Base-by-base conservation (phyloP, 129 eudicot species). In the Cynara cardunculus region DNA sequence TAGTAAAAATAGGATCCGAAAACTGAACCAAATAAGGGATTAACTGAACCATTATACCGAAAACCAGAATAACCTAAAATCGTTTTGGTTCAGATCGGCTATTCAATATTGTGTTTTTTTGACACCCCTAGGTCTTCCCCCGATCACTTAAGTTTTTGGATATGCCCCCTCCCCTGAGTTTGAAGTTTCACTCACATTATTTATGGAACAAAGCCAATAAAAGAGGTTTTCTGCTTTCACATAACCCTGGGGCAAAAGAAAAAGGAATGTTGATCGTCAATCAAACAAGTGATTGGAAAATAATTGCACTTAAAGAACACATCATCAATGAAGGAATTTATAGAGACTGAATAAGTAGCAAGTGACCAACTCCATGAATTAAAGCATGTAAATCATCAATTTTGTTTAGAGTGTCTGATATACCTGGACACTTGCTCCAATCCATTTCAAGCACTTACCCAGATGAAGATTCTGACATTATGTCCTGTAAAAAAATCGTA, bases 341-440 rank as follows among this genome's bases (percentile, higher is more conserved):
- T 8, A 25, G 49, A 9, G 16, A 69, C 4, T 16, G 34, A 65
- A 81, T 13, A 7, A 8, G 19, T 8, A 26, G 7, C 11, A 65
- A 32, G 64, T 41, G 14, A 41, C 49, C 49, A 41, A 41, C 49
- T 41, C 49, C 70, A 61, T 91, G 96, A 65, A 91, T 93, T 73
- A 30, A 5, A 69, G 7, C 69, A 56, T 68, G n/a, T 32, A 78
- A 65, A 35, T 83, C 88, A 49, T 85, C 88, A 56, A 49, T 83
- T 76, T 80, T 73, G 14, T 75, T 70, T 34, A 34, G 37, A 30
- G 32, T 30, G 2, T 30, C 32, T 30, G 32, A 30, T 3, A 6
- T 34, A 5, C 8, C 37, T 4, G 8, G 37, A 34, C 37, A 6
- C 37, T 34, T 34, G 37, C 37, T 34, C 37, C 37, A 34, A 34